Percentiles rank a stretch among this genome's conserved stretches.
phyloP scores from a whole-genome alignment of 129 eudicot genomes.

The Oenanthe sinensis region DNA sequence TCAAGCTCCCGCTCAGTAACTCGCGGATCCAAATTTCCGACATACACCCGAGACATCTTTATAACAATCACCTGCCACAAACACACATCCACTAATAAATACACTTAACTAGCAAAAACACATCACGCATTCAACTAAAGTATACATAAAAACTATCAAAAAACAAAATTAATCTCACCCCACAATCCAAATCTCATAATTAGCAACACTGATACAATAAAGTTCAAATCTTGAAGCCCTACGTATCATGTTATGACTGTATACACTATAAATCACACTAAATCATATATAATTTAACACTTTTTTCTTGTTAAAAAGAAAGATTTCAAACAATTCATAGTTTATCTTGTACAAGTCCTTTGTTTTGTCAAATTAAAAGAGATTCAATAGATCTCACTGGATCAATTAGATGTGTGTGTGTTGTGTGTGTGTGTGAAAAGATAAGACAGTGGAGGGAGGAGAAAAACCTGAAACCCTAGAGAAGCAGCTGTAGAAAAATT shows the following conservation, averaged over 20 bases:
- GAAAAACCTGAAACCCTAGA: background rate
- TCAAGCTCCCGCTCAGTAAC: slow-evolving; percentile 75
- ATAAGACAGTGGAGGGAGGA: background rate
- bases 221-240: background rate
- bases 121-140: background rate
- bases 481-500: background rate
- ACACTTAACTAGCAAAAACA: background rate
- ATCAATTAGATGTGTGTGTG: background rate
- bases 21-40: slow-evolving; percentile 76
- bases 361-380: background rate
- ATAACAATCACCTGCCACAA: slow-evolving; percentile 23
- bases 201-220: background rate
- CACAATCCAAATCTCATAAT: background rate
- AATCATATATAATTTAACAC: too few relatives aligned
- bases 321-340: background rate
- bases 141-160: background rate
- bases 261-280: too few relatives aligned
- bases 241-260: background rate
- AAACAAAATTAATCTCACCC: background rate
- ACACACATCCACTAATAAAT: background rate
- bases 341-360: background rate
- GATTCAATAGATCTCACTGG: background rate
- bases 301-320: too few relatives aligned
- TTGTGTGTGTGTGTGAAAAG: too few relatives aligned
- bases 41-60: slow-evolving; percentile 75